These are phyloP conservation scores for Macrotyloma uniflorum DNA, from an alignment of 306 rosid genomes.

Conservation along the genomic window DNA sequence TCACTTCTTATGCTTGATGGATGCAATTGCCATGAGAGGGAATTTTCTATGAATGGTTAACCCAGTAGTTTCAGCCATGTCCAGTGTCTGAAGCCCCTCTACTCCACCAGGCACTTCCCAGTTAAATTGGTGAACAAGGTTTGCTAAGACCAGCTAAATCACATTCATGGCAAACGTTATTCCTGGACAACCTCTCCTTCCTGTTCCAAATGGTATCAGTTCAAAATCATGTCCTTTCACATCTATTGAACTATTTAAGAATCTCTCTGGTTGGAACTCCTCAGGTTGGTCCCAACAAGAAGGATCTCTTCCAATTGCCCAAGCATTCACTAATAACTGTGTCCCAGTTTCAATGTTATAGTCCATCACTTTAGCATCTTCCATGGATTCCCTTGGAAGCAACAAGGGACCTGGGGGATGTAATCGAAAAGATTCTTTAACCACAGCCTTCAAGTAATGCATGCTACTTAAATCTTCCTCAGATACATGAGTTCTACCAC, in stretches of 20 bases:
- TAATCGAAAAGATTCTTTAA: slow-evolving; percentile 25
- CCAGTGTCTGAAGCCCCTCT: background rate
- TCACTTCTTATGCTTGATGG: background rate
- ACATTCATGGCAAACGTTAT: too few species aligned
- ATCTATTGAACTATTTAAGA: slow-evolving; percentile 22
- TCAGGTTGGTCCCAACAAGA: background rate
- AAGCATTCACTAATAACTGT: slow-evolving; percentile 13
- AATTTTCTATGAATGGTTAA: slow-evolving; percentile 3
- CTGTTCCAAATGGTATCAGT: background rate
- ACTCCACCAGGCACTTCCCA: slow-evolving; percentile 24
- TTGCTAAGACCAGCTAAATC: background rate
- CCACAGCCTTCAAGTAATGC: slow-evolving; percentile 23
- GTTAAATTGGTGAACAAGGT: slow-evolving; percentile 16
- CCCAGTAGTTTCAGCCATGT: slow-evolving; percentile 12
- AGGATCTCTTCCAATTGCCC: slow-evolving; percentile 14
- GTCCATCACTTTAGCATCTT: background rate
- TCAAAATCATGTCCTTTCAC: slow-evolving; percentile 30
- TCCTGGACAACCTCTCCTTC: too few species aligned
- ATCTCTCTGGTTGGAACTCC: slow-evolving; percentile 34
- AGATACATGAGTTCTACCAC: background rate
- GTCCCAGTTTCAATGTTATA: slow-evolving; percentile 26
- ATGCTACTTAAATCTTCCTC: slow-evolving; percentile 6
- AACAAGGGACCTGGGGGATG: slow-evolving; percentile 24
- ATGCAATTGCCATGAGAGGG: slow-evolving; percentile 18
- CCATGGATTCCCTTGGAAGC: slow-evolving; percentile 24